A percentile compares a stretch with the other conserved stretches of the same genome.
These are phyloP conservation scores for Erodium texanum DNA, from an alignment of 441 rosid genomes.

Conservation along the genomic window DNA sequence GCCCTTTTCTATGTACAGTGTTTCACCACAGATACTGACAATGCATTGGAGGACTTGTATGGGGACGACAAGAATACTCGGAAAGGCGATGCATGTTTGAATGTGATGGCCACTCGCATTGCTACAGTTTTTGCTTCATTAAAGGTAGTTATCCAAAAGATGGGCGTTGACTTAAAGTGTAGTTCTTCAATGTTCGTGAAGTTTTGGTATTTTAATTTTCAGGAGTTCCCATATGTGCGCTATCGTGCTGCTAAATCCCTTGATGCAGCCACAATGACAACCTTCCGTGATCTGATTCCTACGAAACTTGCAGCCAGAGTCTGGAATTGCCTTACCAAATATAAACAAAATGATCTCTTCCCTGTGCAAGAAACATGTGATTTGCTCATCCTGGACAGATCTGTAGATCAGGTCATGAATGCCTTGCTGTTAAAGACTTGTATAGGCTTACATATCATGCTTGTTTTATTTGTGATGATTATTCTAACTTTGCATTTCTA, in stretches of 20 bases:
- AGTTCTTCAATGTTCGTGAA: constrained; percentile 20
- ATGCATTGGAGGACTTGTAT: constrained; percentile 84
- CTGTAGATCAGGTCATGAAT: constrained; percentile 50
- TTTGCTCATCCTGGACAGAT: constrained; percentile 62
- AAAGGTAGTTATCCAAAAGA: constrained; percentile 44
- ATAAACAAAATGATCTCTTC: constrained; percentile 49
- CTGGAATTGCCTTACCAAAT: constrained; percentile 39
- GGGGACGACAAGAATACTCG: constrained; percentile 67
- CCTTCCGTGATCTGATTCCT: constrained; percentile 42
- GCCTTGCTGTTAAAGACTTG: constrained; percentile 39
- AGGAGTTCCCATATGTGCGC: constrained; percentile 59
- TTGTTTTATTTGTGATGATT: constrained; percentile 9
- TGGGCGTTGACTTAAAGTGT: constrained; percentile 16
- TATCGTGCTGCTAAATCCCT: constrained; percentile 40
- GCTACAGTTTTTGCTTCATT: constrained; percentile 97
- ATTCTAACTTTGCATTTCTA: constrained; percentile 25
- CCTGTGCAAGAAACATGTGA: constrained; percentile 61
- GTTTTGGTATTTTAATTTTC: constrained; percentile 19
- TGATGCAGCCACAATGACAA: constrained; percentile 22
- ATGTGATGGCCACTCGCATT: constrained; percentile 81
- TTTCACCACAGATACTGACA: constrained; percentile 78
- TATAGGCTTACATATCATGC: constrained; percentile 13
- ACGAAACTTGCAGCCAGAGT: constrained; percentile 51
- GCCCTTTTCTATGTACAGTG: constrained; percentile 40
- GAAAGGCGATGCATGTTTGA: constrained; percentile 71